phyloP scores from a whole-genome alignment of 495 filamentous ascomycete species.

The Barbatosphaeria neglecta region DNA sequence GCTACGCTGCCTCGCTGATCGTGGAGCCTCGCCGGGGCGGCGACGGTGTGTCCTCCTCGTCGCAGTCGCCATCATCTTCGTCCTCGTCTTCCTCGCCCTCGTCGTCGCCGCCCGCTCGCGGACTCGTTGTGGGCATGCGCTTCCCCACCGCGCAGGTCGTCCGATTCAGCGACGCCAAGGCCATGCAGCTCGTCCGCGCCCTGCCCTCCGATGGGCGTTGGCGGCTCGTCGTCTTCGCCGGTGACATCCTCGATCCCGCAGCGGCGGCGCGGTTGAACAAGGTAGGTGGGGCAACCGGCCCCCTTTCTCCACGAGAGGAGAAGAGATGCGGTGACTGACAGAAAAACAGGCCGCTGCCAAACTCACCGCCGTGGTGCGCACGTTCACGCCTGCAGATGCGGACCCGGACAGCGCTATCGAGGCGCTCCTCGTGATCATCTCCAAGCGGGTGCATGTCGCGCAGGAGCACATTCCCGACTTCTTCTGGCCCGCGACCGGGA shows the following conservation, averaged over 20 bases:
- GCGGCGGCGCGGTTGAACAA: slow-evolving; percentile 23
- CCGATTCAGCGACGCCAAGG: slow-evolving; percentile 44
- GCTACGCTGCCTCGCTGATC: slow-evolving; percentile 42
- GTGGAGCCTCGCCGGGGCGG: slow-evolving; percentile 19
- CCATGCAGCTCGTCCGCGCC: slow-evolving; percentile 40
- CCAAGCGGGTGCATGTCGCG: slow-evolving; percentile 41
- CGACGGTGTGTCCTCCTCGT: too few relatives aligned
- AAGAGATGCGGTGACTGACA: background rate
- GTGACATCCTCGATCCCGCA: slow-evolving; percentile 28
- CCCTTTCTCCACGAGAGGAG: background rate
- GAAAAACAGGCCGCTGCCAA: slow-evolving; percentile 12
- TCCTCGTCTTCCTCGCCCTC: too few relatives aligned
- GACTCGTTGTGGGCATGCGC: slow-evolving; percentile 43
- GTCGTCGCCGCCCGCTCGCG: slow-evolving; percentile 24
- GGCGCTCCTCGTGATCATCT: slow-evolving; percentile 42
- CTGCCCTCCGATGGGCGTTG: slow-evolving; percentile 45
- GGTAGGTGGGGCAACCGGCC: slow-evolving; percentile 21
- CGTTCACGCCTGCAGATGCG: slow-evolving; percentile 30
- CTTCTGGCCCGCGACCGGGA: slow-evolving; percentile 48
- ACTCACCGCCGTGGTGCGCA: slow-evolving; percentile 22
- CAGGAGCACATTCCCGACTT: slow-evolving; percentile 45
- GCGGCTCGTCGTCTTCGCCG: slow-evolving; percentile 50
- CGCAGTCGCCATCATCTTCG: too few relatives aligned
- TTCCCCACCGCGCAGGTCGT: slow-evolving; percentile 47
- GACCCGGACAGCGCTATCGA: slow-evolving; percentile 52